These are phyloP conservation scores for Tricholoma sp. DNA, from an alignment of 768 basidiomycete genomes.

Conservation along the genomic window DNA sequence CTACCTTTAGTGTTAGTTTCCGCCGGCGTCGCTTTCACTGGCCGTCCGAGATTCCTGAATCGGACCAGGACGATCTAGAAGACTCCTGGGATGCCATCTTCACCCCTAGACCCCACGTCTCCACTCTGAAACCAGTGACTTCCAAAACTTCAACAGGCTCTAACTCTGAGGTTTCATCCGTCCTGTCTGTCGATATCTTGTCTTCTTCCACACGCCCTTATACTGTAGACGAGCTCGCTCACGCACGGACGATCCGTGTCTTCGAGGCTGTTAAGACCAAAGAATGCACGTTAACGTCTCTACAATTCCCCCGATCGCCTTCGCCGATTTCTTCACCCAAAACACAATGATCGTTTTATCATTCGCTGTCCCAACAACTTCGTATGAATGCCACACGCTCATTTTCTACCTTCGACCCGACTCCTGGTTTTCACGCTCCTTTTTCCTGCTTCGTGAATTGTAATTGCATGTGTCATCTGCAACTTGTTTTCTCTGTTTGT, in stretches of 20 bases:
- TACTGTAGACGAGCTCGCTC: slow-evolving; percentile 35
- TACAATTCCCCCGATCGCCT: slow-evolving; percentile 17
- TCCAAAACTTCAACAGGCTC: slow-evolving; percentile 10
- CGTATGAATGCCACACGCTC: not conserved
- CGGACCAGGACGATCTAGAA: slow-evolving; percentile 17
- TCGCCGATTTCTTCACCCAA: slow-evolving; percentile 11
- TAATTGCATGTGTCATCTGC: not conserved
- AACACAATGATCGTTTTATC: not conserved
- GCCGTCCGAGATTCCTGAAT: slow-evolving; percentile 44
- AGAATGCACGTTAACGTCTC: slow-evolving; percentile 15
- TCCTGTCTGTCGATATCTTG: slow-evolving; percentile 16
- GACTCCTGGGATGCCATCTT: slow-evolving; percentile 11
- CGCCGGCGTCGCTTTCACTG: slow-evolving; percentile 65
- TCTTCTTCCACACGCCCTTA: slow-evolving; percentile 5
- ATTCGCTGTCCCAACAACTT: slow-evolving; percentile 3
- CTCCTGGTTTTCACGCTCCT: not conserved
- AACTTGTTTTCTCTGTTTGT: not conserved
- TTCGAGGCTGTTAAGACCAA: slow-evolving; percentile 42
- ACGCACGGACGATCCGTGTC: slow-evolving; percentile 48
- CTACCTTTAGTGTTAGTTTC: slow-evolving; percentile 42
- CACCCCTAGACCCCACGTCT: slow-evolving; percentile 1
- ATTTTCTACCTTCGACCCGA: not conserved
- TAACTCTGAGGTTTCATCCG: slow-evolving; percentile 13
- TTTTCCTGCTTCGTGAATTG: not conserved
- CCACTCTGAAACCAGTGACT: slow-evolving; percentile 13